Evolutionary conservation across 2,329 filamentous ascomycete species (phyloP).

Genomic region (Epichloe aotearoae): DNA sequence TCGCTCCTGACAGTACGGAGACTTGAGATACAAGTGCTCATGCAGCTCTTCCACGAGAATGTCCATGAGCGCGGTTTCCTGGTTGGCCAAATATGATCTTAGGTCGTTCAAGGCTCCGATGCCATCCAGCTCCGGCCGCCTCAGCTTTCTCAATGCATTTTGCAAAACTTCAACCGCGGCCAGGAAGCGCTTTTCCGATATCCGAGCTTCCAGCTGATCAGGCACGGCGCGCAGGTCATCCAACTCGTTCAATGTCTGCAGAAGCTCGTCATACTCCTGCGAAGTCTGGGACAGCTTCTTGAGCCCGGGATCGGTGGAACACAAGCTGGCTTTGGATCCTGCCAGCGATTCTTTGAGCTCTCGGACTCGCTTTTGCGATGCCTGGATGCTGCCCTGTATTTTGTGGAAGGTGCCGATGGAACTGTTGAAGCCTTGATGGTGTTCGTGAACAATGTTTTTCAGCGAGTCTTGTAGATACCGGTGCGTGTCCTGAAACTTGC

Average conservation of each 20-base stretch:
- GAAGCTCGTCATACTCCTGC: slow-evolving; percentile 78
- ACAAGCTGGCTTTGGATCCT: slow-evolving; percentile 66
- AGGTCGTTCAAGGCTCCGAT: slow-evolving; percentile 83
- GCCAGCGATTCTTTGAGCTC: slow-evolving; percentile 71
- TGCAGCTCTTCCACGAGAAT: slow-evolving; percentile 96
- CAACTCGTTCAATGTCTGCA: slow-evolving; percentile 70
- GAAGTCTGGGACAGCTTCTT: slow-evolving; percentile 80
- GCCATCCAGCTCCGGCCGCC: slow-evolving; percentile 77
- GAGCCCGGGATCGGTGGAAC: slow-evolving; percentile 77
- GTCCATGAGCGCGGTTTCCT: slow-evolving; percentile 83
- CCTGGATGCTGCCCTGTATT: slow-evolving; percentile 85
- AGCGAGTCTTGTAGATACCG: slow-evolving; percentile 82
- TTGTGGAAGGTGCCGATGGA: slow-evolving; percentile 98
- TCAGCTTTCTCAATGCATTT: slow-evolving; percentile 68
- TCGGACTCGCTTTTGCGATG: slow-evolving; percentile 75
- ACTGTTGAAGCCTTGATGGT: slow-evolving; percentile 98
- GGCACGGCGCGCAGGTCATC: slow-evolving; percentile 83
- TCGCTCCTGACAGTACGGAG: slow-evolving; percentile 88
- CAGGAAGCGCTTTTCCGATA: slow-evolving; percentile 92
- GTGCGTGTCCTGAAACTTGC: slow-evolving; percentile 72
- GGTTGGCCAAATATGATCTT: slow-evolving; percentile 77
- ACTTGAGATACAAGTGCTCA: slow-evolving; percentile 94
- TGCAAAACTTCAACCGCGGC: slow-evolving; percentile 87
- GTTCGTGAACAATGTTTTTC: slow-evolving; percentile 93
- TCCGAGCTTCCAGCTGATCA: slow-evolving; percentile 82